phyloP scores from a whole-genome alignment of 805 yeast genomes.

The Ogataea trehaloabstinens region DNA sequence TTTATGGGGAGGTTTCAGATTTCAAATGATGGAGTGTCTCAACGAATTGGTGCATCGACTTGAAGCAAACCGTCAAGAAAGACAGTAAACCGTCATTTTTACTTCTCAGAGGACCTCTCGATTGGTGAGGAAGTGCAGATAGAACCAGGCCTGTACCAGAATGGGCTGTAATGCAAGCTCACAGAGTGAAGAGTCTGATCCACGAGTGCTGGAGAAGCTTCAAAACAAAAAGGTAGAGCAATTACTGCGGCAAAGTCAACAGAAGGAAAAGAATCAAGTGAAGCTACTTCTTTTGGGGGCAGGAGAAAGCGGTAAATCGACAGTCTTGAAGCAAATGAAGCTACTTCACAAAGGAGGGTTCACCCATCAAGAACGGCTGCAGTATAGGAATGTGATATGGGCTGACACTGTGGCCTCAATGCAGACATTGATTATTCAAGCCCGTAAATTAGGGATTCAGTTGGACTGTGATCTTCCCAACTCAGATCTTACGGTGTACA shows the following conservation, averaged over 20 bases:
- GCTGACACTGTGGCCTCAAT: slow-evolving; percentile 84
- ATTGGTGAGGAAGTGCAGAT: background rate
- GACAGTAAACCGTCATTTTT: background rate
- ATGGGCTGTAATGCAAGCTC: slow-evolving; percentile 77
- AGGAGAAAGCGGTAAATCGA: slow-evolving; percentile 93
- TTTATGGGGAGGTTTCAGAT: background rate
- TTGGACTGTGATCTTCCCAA: slow-evolving; percentile 63
- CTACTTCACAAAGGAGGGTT: slow-evolving; percentile 85
- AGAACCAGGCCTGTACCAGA: background rate
- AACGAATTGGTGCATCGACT: background rate
- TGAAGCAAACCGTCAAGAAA: background rate
- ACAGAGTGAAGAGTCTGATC: slow-evolving; percentile 40
- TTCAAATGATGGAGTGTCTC: background rate
- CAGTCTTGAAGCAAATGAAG: slow-evolving; percentile 86
- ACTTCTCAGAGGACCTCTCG: background rate
- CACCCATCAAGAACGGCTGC: slow-evolving; percentile 70
- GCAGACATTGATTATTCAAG: slow-evolving; percentile 75
- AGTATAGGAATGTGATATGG: slow-evolving; percentile 89
- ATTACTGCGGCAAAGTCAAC: slow-evolving; percentile 50
- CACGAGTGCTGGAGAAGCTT: slow-evolving; percentile 49
- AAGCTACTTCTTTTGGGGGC: slow-evolving; percentile 84
- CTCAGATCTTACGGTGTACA: slow-evolving; percentile 44
- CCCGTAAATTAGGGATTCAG: slow-evolving; percentile 59
- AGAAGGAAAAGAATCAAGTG: slow-evolving; percentile 55
- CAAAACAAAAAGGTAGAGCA: slow-evolving; percentile 48